These are phyloP conservation scores for Ramaria sp. DNA, from an alignment of 768 basidiomycete species.

Conservation along the genomic window DNA sequence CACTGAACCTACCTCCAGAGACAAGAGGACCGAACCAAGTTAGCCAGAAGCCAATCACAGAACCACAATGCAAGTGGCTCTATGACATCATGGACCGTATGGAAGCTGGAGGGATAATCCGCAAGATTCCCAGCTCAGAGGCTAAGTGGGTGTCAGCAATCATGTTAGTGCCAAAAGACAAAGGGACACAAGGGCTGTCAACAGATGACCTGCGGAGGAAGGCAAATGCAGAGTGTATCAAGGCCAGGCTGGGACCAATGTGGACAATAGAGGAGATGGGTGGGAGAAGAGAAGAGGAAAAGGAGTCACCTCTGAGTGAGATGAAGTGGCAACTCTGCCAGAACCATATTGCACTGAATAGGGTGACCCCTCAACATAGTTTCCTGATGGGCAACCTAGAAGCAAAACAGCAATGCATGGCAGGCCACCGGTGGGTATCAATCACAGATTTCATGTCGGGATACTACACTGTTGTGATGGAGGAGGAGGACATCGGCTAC, in stretches of 20 bases:
- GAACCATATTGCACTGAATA: no score
- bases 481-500: background rate
- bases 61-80: no score
- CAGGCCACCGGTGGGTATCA: slow-evolving; percentile 25
- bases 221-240: slow-evolving; percentile 26
- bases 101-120: slow-evolving; percentile 24
- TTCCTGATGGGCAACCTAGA: slow-evolving; percentile 22
- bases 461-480: slow-evolving; percentile 20
- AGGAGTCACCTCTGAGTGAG: slow-evolving; percentile 14
- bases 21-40: no score
- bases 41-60: no score
- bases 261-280: background rate
- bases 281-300: background rate
- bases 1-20: no score
- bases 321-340: no score
- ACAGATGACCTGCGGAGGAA: background rate
- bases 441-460: slow-evolving; percentile 30
- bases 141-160: slow-evolving; percentile 28
- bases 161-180: slow-evolving; percentile 28
- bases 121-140: slow-evolving; percentile 17
- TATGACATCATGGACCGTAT: no score
- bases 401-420: slow-evolving; percentile 26
- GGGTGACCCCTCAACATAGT: no score
- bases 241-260: slow-evolving; percentile 14
- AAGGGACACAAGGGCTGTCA: slow-evolving; percentile 13